Percentiles rank a stretch among this genome's conserved stretches.
Conservation (phyloP, 2,329 filamentous ascomycete genomes). For the Onygenales sp. region DNA sequence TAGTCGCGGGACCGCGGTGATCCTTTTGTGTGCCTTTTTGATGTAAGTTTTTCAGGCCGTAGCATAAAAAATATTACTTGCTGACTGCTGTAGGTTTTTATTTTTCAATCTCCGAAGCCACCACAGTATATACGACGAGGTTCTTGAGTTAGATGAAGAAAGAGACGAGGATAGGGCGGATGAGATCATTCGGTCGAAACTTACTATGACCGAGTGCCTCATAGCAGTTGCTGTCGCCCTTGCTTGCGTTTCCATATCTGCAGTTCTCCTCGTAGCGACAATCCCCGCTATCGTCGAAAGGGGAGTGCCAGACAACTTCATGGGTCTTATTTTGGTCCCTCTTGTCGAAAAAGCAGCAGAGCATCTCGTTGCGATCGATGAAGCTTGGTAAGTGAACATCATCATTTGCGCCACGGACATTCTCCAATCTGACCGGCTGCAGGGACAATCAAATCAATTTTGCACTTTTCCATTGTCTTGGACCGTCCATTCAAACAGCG, state of each 20-base stretch:
- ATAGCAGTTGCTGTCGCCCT: constrained; percentile 57
- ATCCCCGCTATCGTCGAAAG: constrained; percentile 54
- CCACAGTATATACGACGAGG: constrained; percentile 65
- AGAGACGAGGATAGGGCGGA: constrained; percentile 55
- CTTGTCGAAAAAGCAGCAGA: constrained; percentile 81
- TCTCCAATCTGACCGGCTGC: constrained; percentile 9
- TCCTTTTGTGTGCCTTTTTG: constrained; percentile 60
- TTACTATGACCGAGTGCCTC: constrained; percentile 65
- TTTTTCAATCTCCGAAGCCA: constrained; percentile 70
- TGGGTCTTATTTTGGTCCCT: constrained; percentile 65
- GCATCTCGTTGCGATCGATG: constrained; percentile 73
- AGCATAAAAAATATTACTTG: neutral
- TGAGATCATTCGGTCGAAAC: constrained; percentile 53
- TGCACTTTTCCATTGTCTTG: constrained; percentile 75
- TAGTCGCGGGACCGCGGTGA: constrained; percentile 60
- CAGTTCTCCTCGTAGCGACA: constrained; percentile 62
- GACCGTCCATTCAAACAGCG: constrained; percentile 80
- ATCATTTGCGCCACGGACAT: neutral
- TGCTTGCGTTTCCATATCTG: constrained; percentile 61
- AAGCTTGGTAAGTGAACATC: constrained; percentile 57
- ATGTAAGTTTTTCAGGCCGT: constrained; percentile 35
- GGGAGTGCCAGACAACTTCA: constrained; percentile 48
- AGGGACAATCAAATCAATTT: constrained; percentile 60
- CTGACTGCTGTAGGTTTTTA: constrained; percentile 35
- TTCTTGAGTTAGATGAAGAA: constrained; percentile 62